Evolutionary conservation across 164 flowering plant species (phyloP), one percentile per base, ranked within the genome.

Genomic region (Houttuynia cordata): DNA sequence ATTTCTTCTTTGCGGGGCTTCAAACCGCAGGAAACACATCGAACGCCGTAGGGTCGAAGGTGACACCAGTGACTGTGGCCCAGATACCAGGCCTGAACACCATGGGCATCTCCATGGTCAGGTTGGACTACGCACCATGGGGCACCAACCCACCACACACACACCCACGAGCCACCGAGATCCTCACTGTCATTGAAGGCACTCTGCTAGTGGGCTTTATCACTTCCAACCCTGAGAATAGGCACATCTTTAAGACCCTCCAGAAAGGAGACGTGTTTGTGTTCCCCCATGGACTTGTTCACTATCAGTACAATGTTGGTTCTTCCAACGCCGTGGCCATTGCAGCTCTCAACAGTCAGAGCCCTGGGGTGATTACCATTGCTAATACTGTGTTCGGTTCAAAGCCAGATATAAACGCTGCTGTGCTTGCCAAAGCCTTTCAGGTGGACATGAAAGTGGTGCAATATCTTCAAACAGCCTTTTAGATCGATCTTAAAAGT

Each of bases 1-100:
- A 64, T 30, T 64, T 64, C 60, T 64, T 55, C 60, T 63, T 64
- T 23, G 10, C 20, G 1, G 66, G 66, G 14, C 41, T 64, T 54
- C 60, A 64, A 13, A 56, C 24, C 49, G 17, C 49, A 45, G 49
- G 62, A 23, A 47, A n/a, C 51, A 22, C 25, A 18, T 12, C 53
- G 17, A 60, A 20, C 14, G 39, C 49, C 13, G 24, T 61, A 4
- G 56, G 61, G 1, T 58, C 61, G 24, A 58, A 15, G n/a, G 61
- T 58, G 12, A 58, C 61, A 20, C 47, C 61, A 1, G 61, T 58
- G 20, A 58, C 15, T 39, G 61, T 58, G 15, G 17, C 8, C 49
- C 61, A 58, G 24, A 39, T 58, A 24, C 49, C 61, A 19, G 61
- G 61, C 7, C 61, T 58, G 40, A 58, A 58, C 61, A 58, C 61